These are phyloP conservation scores for Colletotrichum brevisporum DNA, from an alignment of 2,329 filamentous ascomycete species.

Conservation along the genomic window DNA sequence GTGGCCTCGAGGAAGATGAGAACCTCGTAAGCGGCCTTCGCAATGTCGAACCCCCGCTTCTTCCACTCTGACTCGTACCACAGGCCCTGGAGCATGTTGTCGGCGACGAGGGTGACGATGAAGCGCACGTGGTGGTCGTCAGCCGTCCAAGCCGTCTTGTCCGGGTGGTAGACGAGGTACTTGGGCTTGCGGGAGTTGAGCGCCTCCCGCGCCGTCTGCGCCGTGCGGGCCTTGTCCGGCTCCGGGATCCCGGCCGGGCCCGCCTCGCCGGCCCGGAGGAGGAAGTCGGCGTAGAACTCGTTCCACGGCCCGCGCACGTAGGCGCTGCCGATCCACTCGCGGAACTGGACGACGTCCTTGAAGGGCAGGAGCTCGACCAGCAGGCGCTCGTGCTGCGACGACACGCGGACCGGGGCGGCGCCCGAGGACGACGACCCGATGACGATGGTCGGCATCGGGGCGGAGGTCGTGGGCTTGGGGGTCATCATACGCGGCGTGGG, in stretches of 20 bases:
- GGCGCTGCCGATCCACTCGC: slow-evolving; percentile 51
- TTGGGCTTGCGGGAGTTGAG: slow-evolving; percentile 47
- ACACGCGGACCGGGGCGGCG: slow-evolving; percentile 36
- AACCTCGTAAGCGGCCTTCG: slow-evolving; percentile 54
- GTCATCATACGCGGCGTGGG: slow-evolving; percentile 32
- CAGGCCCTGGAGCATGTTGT: slow-evolving; percentile 51
- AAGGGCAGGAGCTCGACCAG: slow-evolving; percentile 57
- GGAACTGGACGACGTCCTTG: slow-evolving; percentile 50
- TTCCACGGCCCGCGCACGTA: slow-evolving; percentile 53
- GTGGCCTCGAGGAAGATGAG: slow-evolving; percentile 51
- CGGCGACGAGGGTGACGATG: slow-evolving; percentile 52
- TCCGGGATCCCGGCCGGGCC: slow-evolving; percentile 43
- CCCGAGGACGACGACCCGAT: background rate
- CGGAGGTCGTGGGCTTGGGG: slow-evolving; percentile 12
- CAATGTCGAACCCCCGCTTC: slow-evolving; percentile 49
- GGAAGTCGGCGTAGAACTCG: slow-evolving; percentile 54
- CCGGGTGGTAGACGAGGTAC: slow-evolving; percentile 53
- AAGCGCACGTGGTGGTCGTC: slow-evolving; percentile 57
- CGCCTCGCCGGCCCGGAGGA: slow-evolving; percentile 40
- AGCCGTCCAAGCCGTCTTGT: slow-evolving; percentile 52
- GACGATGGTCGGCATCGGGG: background rate
- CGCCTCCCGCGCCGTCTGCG: slow-evolving; percentile 49
- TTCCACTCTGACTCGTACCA: slow-evolving; percentile 52
- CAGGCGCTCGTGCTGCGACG: slow-evolving; percentile 54
- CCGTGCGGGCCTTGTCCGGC: slow-evolving; percentile 51